Percentiles rank a stretch among this genome's conserved stretches.
These are phyloP conservation scores for Xylaria sp. DNA, from an alignment of 2,329 filamentous ascomycete genomes.

Conservation along the genomic window DNA sequence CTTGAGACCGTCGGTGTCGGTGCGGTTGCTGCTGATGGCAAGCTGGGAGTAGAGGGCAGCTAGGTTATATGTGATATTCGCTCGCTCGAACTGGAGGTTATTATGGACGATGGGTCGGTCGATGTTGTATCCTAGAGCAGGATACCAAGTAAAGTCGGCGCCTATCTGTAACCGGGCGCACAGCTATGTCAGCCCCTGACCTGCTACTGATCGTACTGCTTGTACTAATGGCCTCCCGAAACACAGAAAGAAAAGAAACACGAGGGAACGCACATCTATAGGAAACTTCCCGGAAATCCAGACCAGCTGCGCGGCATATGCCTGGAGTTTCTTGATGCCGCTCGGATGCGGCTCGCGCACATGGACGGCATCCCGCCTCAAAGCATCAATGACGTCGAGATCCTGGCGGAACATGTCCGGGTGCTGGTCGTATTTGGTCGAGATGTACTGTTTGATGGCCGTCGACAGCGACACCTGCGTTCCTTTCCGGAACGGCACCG, in stretches of 20 bases:
- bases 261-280: constrained; percentile 74
- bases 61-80: constrained; percentile 93
- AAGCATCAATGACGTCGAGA: constrained; percentile 81
- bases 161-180: constrained; percentile 71
- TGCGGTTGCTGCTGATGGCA: constrained; percentile 81
- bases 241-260: background rate
- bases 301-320: constrained; percentile 90
- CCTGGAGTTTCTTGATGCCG: constrained; percentile 87
- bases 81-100: constrained; percentile 83
- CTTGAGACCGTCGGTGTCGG: constrained; percentile 84
- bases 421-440: constrained; percentile 97
- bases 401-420: constrained; percentile 96
- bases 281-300: constrained; percentile 97
- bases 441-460: constrained; percentile 94
- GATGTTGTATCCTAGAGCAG: constrained; percentile 88
- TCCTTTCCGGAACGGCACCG: constrained; percentile 89
- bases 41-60: constrained; percentile 94
- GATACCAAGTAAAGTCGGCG: constrained; percentile 96
- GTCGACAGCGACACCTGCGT: constrained; percentile 80
- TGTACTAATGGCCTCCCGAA: background rate
- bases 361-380: constrained; percentile 88
- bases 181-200: constrained; percentile 3
- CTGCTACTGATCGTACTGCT: background rate
- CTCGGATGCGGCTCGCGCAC: constrained; percentile 88
- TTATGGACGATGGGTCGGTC: constrained; percentile 75